Percentiles rank a stretch among this genome's conserved stretches.
phyloP scores from a whole-genome alignment of 2,329 filamentous ascomycete species.

The Pseudopithomyces maydicus region DNA sequence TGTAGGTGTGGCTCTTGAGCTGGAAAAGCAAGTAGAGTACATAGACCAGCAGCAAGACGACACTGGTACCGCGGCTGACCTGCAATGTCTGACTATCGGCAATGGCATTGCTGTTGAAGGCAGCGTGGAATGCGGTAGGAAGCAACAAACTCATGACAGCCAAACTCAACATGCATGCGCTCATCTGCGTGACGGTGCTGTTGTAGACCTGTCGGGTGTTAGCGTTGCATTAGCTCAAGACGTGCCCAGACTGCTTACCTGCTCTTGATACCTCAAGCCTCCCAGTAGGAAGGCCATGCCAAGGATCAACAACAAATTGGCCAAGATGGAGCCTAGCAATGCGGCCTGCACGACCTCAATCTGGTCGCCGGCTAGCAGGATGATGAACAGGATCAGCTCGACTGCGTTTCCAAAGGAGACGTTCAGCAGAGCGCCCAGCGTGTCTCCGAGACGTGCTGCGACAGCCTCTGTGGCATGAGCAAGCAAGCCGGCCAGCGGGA shows the following conservation, averaged over 20 bases:
- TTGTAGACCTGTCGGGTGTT: conserved; percentile 73
- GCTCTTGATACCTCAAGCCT: conserved; percentile 84
- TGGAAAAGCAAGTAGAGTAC: conserved; percentile 85
- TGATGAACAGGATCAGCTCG: conserved; percentile 57
- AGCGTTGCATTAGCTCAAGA: conserved; percentile 10
- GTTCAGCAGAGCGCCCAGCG: conserved; percentile 56
- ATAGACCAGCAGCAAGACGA: conserved; percentile 83
- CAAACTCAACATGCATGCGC: conserved; percentile 86
- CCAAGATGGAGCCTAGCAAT: conserved; percentile 84
- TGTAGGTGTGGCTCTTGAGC: conserved; percentile 87
- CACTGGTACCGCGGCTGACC: conserved; percentile 87
- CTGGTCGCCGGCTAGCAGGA: conserved; percentile 63
- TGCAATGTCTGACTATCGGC: conserved; percentile 77
- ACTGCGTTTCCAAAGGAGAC: conserved; percentile 60
- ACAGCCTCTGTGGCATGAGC: conserved; percentile 57
- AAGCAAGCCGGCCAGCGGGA: conserved; percentile 56
- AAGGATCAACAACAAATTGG: conserved; percentile 85
- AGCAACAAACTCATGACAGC: conserved; percentile 88
- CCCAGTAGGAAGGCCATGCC: conserved; percentile 91
- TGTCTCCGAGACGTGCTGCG: conserved; percentile 54
- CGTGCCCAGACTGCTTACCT: conserved; percentile 55
- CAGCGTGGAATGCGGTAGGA: conserved; percentile 92
- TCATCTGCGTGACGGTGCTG: conserved; percentile 95
- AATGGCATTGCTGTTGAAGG: conserved; percentile 66
- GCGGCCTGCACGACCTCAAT: conserved; percentile 93